Conservation (phyloP, 2,329 filamentous ascomycete species). For the Hypoxylon sp. region DNA sequence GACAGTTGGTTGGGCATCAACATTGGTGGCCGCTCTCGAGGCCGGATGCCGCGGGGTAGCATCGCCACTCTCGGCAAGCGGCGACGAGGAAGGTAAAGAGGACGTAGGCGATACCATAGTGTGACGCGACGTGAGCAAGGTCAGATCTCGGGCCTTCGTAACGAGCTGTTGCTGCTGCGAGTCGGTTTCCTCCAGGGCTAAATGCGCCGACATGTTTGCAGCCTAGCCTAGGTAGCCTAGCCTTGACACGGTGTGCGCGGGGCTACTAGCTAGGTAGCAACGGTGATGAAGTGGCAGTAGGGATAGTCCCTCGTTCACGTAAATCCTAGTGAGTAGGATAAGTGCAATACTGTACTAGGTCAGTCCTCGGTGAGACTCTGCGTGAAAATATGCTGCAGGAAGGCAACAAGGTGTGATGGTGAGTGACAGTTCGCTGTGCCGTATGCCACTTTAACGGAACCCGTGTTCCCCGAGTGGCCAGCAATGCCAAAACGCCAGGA, state of each 20-base stretch:
- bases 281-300: constrained; percentile 41
- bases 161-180: constrained; percentile 53
- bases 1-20: constrained; percentile 54
- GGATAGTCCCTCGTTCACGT: constrained; percentile 26
- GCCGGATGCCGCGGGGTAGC: constrained; percentile 48
- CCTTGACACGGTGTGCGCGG: constrained; percentile 18
- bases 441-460: constrained; percentile 39
- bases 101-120: constrained; percentile 40
- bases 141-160: constrained; percentile 55
- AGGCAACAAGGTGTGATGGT: constrained; percentile 39
- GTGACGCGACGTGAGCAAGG: constrained; percentile 47
- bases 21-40: constrained; percentile 47
- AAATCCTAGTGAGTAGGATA: constrained; percentile 24
- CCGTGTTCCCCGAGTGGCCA: constrained; percentile 51
- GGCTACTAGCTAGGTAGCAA: constrained; percentile 29
- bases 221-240: constrained; percentile 23
- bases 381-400: constrained; percentile 33
- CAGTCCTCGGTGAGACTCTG: constrained; percentile 43
- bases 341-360: constrained; percentile 26
- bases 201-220: constrained; percentile 34
- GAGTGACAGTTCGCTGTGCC: constrained; percentile 30
- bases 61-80: constrained; percentile 48
- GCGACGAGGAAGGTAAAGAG: constrained; percentile 42
- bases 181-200: constrained; percentile 33
- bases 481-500: constrained; percentile 40